These are phyloP conservation scores for Tetradesmus obliquus DNA, from an alignment of 139 green algal genomes.

Conservation along the genomic window DNA sequence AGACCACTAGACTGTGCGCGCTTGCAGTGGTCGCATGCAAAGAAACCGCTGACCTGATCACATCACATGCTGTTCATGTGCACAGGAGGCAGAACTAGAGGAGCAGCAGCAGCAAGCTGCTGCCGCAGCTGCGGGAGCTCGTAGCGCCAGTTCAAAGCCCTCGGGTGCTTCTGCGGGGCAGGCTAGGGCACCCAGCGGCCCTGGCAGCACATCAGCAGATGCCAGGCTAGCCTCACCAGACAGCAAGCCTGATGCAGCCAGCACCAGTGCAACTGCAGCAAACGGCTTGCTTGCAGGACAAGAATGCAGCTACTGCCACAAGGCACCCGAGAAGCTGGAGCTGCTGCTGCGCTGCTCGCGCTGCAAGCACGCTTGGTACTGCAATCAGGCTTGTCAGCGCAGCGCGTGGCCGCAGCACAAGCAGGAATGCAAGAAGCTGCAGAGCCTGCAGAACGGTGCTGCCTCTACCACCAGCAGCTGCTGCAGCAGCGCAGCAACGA, in stretches of 20 bases:
- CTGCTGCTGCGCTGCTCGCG: constrained; percentile 42
- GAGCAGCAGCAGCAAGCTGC: constrained; percentile 21
- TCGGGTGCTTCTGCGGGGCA: background rate
- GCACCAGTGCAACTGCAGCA: background rate
- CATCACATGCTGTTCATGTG: constrained; percentile 19
- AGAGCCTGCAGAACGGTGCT: background rate
- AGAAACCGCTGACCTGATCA: background rate
- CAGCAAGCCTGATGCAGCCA: background rate
- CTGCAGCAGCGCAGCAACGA: constrained; percentile 26
- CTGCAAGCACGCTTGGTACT: constrained; percentile 53
- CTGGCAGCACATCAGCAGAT: background rate
- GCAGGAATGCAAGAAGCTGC: constrained; percentile 48
- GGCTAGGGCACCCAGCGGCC: background rate
- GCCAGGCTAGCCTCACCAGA: background rate
- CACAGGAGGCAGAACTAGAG: constrained; percentile 15
- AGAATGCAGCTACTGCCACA: constrained; percentile 15
- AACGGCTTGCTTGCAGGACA: background rate
- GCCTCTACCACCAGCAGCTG: background rate
- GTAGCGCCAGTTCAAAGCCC: background rate
- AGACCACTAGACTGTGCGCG: background rate
- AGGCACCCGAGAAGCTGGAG: background rate
- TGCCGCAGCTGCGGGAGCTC: background rate
- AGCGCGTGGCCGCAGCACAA: constrained; percentile 56
- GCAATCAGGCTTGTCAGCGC: constrained; percentile 47
- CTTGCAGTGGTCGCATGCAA: background rate